Evolutionary conservation across 306 rosid species (phyloP), one percentile per base, ranked within the genome.

Genomic region (Arachis stenosperma): DNA sequence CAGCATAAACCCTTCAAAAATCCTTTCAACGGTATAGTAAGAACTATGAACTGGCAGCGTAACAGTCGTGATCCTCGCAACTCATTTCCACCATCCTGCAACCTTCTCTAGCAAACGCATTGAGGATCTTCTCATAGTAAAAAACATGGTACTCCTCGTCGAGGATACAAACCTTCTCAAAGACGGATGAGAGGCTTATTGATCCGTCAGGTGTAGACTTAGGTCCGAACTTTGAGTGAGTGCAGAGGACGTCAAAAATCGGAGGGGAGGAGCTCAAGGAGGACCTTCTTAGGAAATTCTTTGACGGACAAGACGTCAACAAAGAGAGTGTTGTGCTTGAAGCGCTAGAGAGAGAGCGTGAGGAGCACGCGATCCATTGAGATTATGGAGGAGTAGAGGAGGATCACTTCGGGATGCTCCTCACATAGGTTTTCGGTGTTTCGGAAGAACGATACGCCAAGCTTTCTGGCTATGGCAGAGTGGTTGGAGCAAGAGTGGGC

Each of bases 221-320:
- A 52, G 98, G 97, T 56, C 98, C 98, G 66, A 93, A 93, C 98
- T 90, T 93, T 17, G 97, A 96, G 74, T 93, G 97, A 1, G 97
- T 87, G 74, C 97, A 93, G 46, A 93, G 93, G 68, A 93, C 64
- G 67, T 93, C 97, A 75, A 89, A 93, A 22, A 22, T 86, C 47
- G 36, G 69, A 80, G 5, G 90, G 93, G 73, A 93, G 78, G 64
- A 72, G 64, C 17, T 86, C 87, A 82, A 93, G 86, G 84, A 93
- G 88, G 75, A 93, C 64, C 66, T 55, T 90, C 74, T 85, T 89
- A 8, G 98, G 98, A 71, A 89, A 89, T 73, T 90, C 98, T 78
- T 93, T 93, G 73, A 87, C 97, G 1, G 98, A 90, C 53, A 90
- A 92, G 9, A 93, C 97, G 79, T 93, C 97, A 29, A 93, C 98